A percentile compares a stretch with the other conserved stretches of the same genome.
phyloP scores from a whole-genome alignment of 257 asterid species.

The Solanum tarijense region DNA sequence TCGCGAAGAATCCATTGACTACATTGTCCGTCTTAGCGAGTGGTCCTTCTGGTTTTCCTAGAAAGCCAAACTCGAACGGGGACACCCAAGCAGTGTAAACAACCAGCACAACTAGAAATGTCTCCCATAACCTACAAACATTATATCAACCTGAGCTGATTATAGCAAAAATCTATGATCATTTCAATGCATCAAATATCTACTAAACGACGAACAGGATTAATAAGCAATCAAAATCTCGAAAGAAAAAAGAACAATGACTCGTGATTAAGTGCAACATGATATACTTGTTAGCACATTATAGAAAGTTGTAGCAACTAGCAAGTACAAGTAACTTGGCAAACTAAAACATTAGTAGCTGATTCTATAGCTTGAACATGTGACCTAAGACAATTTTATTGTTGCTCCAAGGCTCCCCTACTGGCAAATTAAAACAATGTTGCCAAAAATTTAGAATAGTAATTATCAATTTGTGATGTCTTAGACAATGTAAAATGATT shows the following conservation, averaged over 20 bases:
- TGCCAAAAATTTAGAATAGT: background rate
- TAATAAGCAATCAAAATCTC: background rate
- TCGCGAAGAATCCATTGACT: slow-evolving; percentile 68
- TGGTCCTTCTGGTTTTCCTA: slow-evolving; percentile 31
- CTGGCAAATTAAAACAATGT: background rate
- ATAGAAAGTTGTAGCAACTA: background rate
- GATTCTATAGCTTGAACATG: background rate
- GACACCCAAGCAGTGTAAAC: slow-evolving; percentile 91
- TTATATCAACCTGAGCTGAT: slow-evolving; percentile 4
- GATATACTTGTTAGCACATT: background rate
- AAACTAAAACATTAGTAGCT: background rate
- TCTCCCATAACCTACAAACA: slow-evolving; percentile 62
- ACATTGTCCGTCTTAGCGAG: slow-evolving; percentile 58
- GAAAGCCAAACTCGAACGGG: slow-evolving; percentile 83
- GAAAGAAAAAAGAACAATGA: background rate
- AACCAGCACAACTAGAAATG: slow-evolving; percentile 58
- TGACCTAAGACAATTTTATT: background rate
- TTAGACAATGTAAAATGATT: background rate
- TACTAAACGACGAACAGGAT: background rate
- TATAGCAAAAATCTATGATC: slow-evolving; percentile 5
- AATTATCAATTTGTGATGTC: background rate
- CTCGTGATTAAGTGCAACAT: background rate
- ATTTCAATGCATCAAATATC: background rate
- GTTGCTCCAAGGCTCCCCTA: background rate
- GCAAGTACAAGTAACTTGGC: background rate